Evolutionary conservation across 2,329 filamentous ascomycete species (phyloP), one percentile per base, ranked within the genome.

Genomic region (Cladosporium austrohemisphaericum): DNA sequence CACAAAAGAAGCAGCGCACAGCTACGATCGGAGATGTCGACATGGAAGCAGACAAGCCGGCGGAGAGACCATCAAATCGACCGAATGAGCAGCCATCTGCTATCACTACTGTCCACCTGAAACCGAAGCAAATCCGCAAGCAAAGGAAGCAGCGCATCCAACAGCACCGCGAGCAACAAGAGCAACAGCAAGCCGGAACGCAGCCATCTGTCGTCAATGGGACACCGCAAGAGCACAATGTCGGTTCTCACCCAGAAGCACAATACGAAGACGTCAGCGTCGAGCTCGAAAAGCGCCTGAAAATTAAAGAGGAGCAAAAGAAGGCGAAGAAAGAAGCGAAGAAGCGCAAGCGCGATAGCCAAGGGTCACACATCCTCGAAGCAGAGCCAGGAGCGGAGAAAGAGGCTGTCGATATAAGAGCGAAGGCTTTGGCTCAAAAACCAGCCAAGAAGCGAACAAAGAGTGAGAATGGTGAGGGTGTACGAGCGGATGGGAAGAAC

Each of bases 281-380:
- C 6, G 61, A 65, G 49, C 59, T 66, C 2, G 58, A 60, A 2
- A 59, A 58, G 19, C 58, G 64, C 4, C 49, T 67, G 7, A 57
- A 60, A 32, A 60, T 61, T 3, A 68, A 65, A 48, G 56, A 55
- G 26, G 57, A 57, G 14, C 58, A 59, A 50, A 54, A 57, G 9
- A 53, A 53, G 9, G 51, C 45, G 5, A 53, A 53, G 35, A 58
- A 55, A 26, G 46, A 55, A 52, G 50, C 57, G 29, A 65, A 61
- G 57, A 68, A 68, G 55, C 61, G 65, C 13, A 68, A 68, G 54
- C 57, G 65, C 1, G 63, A 65, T 26, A 65, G 60, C 32, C 50
- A 32, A 25, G 63, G 57, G 36, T 64, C 57, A 16, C 55, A 56
- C 40, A 29, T 51, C 22, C 32, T 50, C 9, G 47, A 54, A 32